Conservation (phyloP, 2,329 filamentous ascomycete species). For the Canariomyces notabilis region DNA sequence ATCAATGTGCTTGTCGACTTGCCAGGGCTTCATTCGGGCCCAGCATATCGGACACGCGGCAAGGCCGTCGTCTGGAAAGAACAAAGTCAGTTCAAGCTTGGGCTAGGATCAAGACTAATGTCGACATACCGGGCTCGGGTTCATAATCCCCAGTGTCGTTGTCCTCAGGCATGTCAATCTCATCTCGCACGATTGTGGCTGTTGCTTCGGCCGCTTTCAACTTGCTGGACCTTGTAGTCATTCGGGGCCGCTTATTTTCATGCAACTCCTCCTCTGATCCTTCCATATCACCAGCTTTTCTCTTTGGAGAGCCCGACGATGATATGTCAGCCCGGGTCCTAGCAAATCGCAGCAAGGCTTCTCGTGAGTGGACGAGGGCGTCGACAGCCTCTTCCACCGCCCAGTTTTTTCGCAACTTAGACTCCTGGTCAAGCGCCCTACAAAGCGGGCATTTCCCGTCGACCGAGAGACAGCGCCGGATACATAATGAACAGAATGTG, state of each 20-base stretch:
- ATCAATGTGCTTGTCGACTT: slow-evolving; percentile 79
- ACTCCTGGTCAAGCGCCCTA: slow-evolving; percentile 71
- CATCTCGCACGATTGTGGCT: slow-evolving; percentile 32
- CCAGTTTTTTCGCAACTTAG: slow-evolving; percentile 80
- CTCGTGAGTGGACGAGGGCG: slow-evolving; percentile 64
- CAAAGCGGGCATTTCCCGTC: slow-evolving; percentile 89
- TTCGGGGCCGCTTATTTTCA: slow-evolving; percentile 47
- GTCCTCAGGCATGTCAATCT: slow-evolving; percentile 27
- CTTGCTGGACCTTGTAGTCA: slow-evolving; percentile 46
- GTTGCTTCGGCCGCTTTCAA: slow-evolving; percentile 35
- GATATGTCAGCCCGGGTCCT: slow-evolving; percentile 33
- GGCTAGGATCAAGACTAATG: neutral
- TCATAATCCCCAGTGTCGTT: slow-evolving; percentile 33
- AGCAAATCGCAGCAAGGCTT: slow-evolving; percentile 60
- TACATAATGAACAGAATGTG: slow-evolving; percentile 95
- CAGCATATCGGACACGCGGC: slow-evolving; percentile 81
- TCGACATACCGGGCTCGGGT: slow-evolving; percentile 29
- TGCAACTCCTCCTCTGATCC: slow-evolving; percentile 28
- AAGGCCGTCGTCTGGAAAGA: slow-evolving; percentile 60
- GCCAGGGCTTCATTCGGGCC: slow-evolving; percentile 70
- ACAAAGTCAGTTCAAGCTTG: slow-evolving; percentile 15
- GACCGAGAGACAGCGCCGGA: slow-evolving; percentile 74
- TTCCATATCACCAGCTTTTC: slow-evolving; percentile 40
- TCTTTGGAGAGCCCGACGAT: slow-evolving; percentile 40
- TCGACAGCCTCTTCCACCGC: slow-evolving; percentile 80